Percentiles rank a stretch among this genome's conserved stretches.
These are phyloP conservation scores for Beauveria asiatica DNA, from an alignment of 2,329 filamentous ascomycete genomes.

Conservation along the genomic window DNA sequence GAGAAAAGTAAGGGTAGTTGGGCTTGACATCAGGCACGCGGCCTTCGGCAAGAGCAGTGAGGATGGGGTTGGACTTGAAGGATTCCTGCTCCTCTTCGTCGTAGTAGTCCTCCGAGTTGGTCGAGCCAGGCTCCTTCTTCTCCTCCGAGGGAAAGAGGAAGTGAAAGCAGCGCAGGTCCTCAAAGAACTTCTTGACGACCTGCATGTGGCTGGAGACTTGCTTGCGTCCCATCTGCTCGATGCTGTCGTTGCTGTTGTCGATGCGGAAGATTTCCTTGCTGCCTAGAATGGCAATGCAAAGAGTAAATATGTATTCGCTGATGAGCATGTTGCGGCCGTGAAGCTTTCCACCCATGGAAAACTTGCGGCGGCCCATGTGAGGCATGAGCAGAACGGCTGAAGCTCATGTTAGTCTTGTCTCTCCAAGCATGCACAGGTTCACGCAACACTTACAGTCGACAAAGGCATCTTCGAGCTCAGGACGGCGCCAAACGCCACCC, in stretches of 20 bases:
- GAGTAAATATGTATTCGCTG: slow-evolving; percentile 52
- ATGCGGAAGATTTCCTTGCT: slow-evolving; percentile 36
- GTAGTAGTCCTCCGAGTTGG: slow-evolving; percentile 49
- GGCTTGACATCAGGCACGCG: slow-evolving; percentile 49
- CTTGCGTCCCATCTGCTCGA: slow-evolving; percentile 46
- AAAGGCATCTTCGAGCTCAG: slow-evolving; percentile 57
- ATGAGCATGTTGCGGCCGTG: slow-evolving; percentile 65
- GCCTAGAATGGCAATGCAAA: slow-evolving; percentile 30
- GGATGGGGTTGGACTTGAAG: slow-evolving; percentile 57
- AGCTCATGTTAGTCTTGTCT: background rate
- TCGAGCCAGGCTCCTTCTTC: slow-evolving; percentile 49
- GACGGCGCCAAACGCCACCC: slow-evolving; percentile 43
- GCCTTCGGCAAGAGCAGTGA: slow-evolving; percentile 50
- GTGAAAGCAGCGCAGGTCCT: slow-evolving; percentile 53
- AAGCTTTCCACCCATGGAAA: slow-evolving; percentile 53
- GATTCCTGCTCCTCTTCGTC: slow-evolving; percentile 39
- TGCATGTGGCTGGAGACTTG: slow-evolving; percentile 65
- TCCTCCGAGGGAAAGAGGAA: slow-evolving; percentile 51
- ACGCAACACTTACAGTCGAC: slow-evolving; percentile 47
- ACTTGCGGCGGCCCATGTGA: slow-evolving; percentile 58
- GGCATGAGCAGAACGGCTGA: slow-evolving; percentile 57
- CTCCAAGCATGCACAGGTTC: slow-evolving; percentile 19
- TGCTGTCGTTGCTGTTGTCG: slow-evolving; percentile 35
- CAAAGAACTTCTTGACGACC: slow-evolving; percentile 59
- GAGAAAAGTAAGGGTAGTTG: slow-evolving; percentile 54